Base-by-base conservation (phyloP, 768 basidiomycete genomes). In the Boletus rubropictus region DNA sequence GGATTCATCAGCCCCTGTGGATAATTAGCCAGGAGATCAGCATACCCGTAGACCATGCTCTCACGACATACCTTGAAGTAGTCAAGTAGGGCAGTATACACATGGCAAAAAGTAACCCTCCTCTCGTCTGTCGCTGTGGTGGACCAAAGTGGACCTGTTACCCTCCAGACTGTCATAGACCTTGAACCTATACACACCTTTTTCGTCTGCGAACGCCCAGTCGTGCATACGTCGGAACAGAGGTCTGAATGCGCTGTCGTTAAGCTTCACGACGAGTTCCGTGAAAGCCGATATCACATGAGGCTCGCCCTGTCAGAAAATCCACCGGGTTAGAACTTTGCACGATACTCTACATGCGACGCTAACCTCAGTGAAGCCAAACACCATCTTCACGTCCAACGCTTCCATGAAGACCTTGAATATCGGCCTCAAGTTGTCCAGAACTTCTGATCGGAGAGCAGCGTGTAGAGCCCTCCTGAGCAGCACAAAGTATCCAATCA, bases 191-290 rank as follows among this genome's bases (percentile, higher is more conserved):
- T 4, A 65, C 73, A 27, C 57, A 82, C 81, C 66, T 21, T 60
- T 58, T 24, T 75, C 76, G 48, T 72, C 71, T 1, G 75, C 77
- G 57, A 93, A 93, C 0, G 92, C 92, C 96, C 96, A 99, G 62
- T 99, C 96, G 58, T 89, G 92, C 48, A 94, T 66, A 44, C 84
- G 82, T 45, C 92, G 82, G 78, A 97, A 95, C 14, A 97, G 70
- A 1, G 95, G 93, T 52, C 82, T 79, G 81, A 99, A 98, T 0
- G 85, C 77, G 0, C 81, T 80, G 56, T 98, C 96, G 59, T 94
- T 96, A 44, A 99, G 73, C 66, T 97, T 97, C 44, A 90, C 80
- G 10, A 93, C 88, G 8, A 97, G 71, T 64, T 95, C 89, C 10
- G 84, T 75, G 76, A 96, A 97, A 0, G 93, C 84, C 2, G 76